phyloP scores from a whole-genome alignment of 495 filamentous ascomycete species.

The Aspergillus indologenus region DNA sequence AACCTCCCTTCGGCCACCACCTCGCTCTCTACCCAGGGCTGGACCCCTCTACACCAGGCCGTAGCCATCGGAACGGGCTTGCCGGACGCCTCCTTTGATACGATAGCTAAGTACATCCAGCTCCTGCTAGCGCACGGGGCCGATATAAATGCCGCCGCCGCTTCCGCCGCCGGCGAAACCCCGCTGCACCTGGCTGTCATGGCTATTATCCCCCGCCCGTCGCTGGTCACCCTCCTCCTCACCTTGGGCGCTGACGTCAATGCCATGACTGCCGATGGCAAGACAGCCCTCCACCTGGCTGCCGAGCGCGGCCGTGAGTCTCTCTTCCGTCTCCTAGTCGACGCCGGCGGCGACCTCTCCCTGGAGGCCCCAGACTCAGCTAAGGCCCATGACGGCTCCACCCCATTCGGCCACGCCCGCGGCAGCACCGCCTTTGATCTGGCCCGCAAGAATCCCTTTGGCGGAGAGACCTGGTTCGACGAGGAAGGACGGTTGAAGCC shows the following conservation, averaged over 20 bases:
- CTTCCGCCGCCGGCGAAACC: conserved; percentile 20
- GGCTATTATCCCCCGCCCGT: conserved; percentile 15
- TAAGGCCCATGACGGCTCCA: too few relatives aligned
- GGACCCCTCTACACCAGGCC: conserved; percentile 30
- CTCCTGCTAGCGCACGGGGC: conserved; percentile 27
- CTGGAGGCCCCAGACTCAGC: conserved; percentile 23
- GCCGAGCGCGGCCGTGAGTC: conserved; percentile 30
- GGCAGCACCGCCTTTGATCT: too few relatives aligned
- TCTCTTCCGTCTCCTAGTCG: conserved; percentile 27
- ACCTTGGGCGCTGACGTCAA: neutral
- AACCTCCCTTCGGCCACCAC: conserved; percentile 12
- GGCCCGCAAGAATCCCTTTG: too few relatives aligned
- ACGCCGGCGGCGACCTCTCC: conserved; percentile 27
- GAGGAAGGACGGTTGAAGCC: too few relatives aligned
- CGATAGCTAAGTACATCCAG: conserved; percentile 23
- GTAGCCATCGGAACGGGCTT: conserved; percentile 21
- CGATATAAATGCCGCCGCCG: conserved; percentile 21
- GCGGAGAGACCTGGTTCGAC: too few relatives aligned
- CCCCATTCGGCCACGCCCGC: too few relatives aligned
- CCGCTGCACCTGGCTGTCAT: conserved; percentile 30
- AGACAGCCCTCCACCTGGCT: conserved; percentile 39
- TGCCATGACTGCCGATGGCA: conserved; percentile 25
- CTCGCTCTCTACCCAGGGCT: conserved; percentile 22
- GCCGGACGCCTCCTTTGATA: conserved; percentile 18
- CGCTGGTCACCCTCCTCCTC: neutral